phyloP scores from a whole-genome alignment of 176 grass and related monocot species.

The Themeda triandra region DNA sequence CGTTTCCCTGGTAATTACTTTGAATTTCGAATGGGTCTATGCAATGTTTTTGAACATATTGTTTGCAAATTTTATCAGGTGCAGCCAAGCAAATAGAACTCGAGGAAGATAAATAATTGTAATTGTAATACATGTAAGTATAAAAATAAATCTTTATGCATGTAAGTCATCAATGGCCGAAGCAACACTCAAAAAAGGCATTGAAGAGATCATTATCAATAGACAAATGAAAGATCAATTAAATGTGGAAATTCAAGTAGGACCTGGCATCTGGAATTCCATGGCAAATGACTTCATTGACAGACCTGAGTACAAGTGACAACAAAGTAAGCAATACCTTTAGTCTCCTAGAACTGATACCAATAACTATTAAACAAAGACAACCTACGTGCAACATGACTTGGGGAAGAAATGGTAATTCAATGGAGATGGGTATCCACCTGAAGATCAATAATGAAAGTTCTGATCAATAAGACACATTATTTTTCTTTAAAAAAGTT shows the following conservation, averaged over 20 bases:
- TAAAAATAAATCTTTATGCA: background rate
- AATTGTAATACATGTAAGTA: background rate
- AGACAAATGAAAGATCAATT: background rate
- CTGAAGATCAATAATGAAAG: conserved; percentile 48
- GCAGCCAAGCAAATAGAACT: background rate
- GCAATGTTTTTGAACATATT: background rate
- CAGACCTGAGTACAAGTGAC: conserved; percentile 59
- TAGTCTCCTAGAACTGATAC: conserved; percentile 7
- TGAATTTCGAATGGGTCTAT: background rate
- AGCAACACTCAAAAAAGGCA: conserved; percentile 32
- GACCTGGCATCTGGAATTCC: conserved; percentile 99
- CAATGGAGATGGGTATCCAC: conserved; percentile 95
- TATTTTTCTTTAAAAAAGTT: background rate
- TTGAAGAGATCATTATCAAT: background rate
- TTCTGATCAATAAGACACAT: background rate
- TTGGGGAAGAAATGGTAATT: conserved; percentile 99
- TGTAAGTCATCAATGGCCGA: conserved; percentile 6
- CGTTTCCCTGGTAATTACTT: background rate
- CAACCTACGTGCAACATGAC: conserved; percentile 97
- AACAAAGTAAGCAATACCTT: conserved; percentile 17
- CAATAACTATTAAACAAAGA: conserved; percentile 39
- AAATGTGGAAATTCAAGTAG: conserved; percentile 16
- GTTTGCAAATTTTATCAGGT: background rate
- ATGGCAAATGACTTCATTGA: conserved; percentile 98
- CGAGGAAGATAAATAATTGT: background rate